Conservation (phyloP, 2,329 filamentous ascomycete genomes). For the Lasiodiplodia sp. region DNA sequence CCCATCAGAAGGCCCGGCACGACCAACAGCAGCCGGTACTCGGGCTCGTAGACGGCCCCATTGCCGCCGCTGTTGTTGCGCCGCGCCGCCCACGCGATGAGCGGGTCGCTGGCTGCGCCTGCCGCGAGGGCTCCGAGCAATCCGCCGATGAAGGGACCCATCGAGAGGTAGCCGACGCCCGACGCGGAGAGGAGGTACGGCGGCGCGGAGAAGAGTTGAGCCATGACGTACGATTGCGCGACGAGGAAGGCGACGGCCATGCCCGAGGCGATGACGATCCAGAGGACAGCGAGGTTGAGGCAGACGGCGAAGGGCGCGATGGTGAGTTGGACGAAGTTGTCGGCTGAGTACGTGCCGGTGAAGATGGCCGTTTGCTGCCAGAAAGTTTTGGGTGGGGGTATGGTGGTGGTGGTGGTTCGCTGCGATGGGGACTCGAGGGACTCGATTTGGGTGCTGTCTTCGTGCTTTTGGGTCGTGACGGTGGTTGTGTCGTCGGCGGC, state of each 20-base stretch:
- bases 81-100: constrained; percentile 35
- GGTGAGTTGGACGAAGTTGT: constrained; percentile 47
- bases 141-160: constrained; percentile 44
- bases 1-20: constrained; percentile 35
- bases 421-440: not conserved
- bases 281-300: constrained; percentile 60
- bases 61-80: constrained; percentile 27
- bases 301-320: constrained; percentile 59
- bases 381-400: constrained; percentile 45
- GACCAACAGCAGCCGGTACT: constrained; percentile 34
- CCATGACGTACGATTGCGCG: constrained; percentile 52
- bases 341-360: constrained; percentile 48
- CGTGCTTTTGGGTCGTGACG: not conserved
- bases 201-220: constrained; percentile 50
- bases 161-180: constrained; percentile 55
- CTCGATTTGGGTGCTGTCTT: constrained; percentile 19
- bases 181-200: constrained; percentile 52
- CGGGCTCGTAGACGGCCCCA: constrained; percentile 39
- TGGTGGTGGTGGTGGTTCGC: too few relatives aligned
- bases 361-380: constrained; percentile 47
- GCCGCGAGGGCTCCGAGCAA: constrained; percentile 51
- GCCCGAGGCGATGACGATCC: constrained; percentile 57
- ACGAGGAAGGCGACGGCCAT: constrained; percentile 54
- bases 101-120: constrained; percentile 42
- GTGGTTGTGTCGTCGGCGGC: constrained; percentile 21